These are phyloP conservation scores for Plenodomus lindquistii DNA, from an alignment of 2,329 filamentous ascomycete species.

Conservation along the genomic window DNA sequence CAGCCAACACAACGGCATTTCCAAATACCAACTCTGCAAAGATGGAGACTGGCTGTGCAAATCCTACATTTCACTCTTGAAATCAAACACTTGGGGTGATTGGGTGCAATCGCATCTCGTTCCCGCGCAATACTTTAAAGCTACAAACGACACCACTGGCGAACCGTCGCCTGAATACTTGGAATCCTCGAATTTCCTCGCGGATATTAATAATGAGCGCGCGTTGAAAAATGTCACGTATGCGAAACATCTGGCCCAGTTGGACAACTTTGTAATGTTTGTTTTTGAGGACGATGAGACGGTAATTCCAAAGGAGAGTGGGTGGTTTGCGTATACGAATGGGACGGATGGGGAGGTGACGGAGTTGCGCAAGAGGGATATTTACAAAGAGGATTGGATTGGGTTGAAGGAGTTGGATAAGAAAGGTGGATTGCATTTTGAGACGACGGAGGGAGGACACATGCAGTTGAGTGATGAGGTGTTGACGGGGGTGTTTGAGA, in stretches of 20 bases:
- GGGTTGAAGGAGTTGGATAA: slow-evolving; percentile 79
- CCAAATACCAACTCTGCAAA: slow-evolving; percentile 75
- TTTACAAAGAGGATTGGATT: slow-evolving; percentile 94
- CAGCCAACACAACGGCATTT: slow-evolving; percentile 90
- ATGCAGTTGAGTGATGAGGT: slow-evolving; percentile 75
- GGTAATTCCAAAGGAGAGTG: slow-evolving; percentile 85
- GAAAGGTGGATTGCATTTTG: slow-evolving; percentile 77
- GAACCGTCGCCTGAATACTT: slow-evolving; percentile 67
- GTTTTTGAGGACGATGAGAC: slow-evolving; percentile 85
- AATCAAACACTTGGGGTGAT: slow-evolving; percentile 76
- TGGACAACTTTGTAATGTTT: slow-evolving; percentile 86
- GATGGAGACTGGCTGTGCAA: slow-evolving; percentile 78
- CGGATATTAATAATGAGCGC: slow-evolving; percentile 96
- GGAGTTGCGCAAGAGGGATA: slow-evolving; percentile 66
- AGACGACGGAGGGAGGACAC: slow-evolving; percentile 73
- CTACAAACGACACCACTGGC: slow-evolving; percentile 63
- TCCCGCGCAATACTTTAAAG: slow-evolving; percentile 92
- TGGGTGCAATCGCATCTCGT: slow-evolving; percentile 81
- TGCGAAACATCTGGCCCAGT: slow-evolving; percentile 65
- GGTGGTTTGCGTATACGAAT: slow-evolving; percentile 85
- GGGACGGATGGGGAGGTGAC: slow-evolving; percentile 64
- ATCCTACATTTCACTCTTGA: slow-evolving; percentile 75
- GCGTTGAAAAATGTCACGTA: slow-evolving; percentile 73
- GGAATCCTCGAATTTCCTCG: slow-evolving; percentile 81
- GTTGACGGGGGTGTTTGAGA: slow-evolving; percentile 66